These are phyloP conservation scores for Pseudocercospora eumusae DNA, from an alignment of 2,329 filamentous ascomycete species.

Conservation along the genomic window DNA sequence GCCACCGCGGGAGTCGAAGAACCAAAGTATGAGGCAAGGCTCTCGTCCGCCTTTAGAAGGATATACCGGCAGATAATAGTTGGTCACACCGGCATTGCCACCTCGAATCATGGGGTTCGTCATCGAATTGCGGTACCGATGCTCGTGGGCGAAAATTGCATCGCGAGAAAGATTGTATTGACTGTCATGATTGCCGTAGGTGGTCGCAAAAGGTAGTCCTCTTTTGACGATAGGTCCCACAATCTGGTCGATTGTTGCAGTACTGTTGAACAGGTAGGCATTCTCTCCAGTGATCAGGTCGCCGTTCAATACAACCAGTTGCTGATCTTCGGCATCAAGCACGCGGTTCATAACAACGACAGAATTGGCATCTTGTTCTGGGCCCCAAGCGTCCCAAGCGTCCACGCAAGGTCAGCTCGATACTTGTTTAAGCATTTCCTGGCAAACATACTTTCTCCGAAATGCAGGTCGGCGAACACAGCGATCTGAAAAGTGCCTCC, in stretches of 20 bases:
- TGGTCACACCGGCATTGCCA: slow-evolving; percentile 49
- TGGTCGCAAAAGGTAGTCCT: slow-evolving; percentile 63
- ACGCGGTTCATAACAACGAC: slow-evolving; percentile 59
- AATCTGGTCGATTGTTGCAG: slow-evolving; percentile 60
- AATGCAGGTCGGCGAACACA: slow-evolving; percentile 70
- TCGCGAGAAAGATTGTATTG: slow-evolving; percentile 58
- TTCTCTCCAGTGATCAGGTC: slow-evolving; percentile 72
- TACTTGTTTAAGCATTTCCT: slow-evolving; percentile 37
- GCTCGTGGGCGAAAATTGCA: slow-evolving; percentile 47
- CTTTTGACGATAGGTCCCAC: slow-evolving; percentile 60
- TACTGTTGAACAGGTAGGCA: slow-evolving; percentile 57
- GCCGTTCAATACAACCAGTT: slow-evolving; percentile 69
- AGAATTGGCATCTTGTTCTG: slow-evolving; percentile 57
- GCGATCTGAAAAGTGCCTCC: slow-evolving; percentile 52
- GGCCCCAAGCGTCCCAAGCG: slow-evolving; percentile 43
- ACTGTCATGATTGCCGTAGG: slow-evolving; percentile 72
- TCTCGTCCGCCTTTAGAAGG: slow-evolving; percentile 43
- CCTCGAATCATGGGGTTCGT: slow-evolving; percentile 50
- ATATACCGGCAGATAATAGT: slow-evolving; percentile 59
- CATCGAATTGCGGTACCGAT: slow-evolving; percentile 39
- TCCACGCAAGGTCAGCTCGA: slow-evolving; percentile 39
- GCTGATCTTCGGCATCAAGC: slow-evolving; percentile 58
- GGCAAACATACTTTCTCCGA: slow-evolving; percentile 56
- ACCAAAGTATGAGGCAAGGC: slow-evolving; percentile 63
- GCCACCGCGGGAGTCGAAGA: slow-evolving; percentile 66